Base-by-base conservation (phyloP, 345 rosid species). In the Salix viminalis region DNA sequence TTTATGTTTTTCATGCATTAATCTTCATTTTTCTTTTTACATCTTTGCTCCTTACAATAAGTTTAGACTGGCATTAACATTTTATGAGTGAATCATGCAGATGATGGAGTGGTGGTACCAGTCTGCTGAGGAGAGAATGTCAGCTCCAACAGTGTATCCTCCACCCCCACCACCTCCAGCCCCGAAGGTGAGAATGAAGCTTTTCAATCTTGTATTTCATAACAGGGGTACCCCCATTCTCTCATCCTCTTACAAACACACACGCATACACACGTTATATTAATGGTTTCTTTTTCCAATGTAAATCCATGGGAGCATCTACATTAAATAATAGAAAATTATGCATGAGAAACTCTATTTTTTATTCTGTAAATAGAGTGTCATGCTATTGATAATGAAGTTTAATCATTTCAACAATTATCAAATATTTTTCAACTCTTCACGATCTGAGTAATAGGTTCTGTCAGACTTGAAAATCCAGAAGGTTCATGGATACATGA, bases 61-160 rank as follows among this genome's bases (percentile, higher is more conserved):
- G 7, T 28, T 11, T 64, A 64, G 67, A 12, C 67, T 64, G 28
- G 67, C 67, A 19, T 21, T 72, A 36, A 68, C n/a, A 62, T 30
- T 65, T 69, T 42, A 26, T 39, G 50, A 13, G 12, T 75, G 37
- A 74, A 67, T 77, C 74, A 23, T 41, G 24, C 75, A 96, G 99
- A 96, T 96, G 98, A 96, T 96, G 99, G 99, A 96, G 69, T 96
- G 99, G 99, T 96, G 98, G 99, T 96, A 92, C 79, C 98, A 96
- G 84, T 96, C 99, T 83, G 99, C 98, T 32, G 99, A 96, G 83
- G 98, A 93, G 81, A 92, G 97, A 89, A 93, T 96, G 93, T 90
- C 97, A 61, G 99, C 98, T 79, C 97, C 98, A 70, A 92, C 97
- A 7, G 98, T 93, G 69, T 96, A 96, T 75, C 98, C 98, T 11